Base-by-base conservation (phyloP, 83 land plant genomes). In the Diphasiastrum complanatum region DNA sequence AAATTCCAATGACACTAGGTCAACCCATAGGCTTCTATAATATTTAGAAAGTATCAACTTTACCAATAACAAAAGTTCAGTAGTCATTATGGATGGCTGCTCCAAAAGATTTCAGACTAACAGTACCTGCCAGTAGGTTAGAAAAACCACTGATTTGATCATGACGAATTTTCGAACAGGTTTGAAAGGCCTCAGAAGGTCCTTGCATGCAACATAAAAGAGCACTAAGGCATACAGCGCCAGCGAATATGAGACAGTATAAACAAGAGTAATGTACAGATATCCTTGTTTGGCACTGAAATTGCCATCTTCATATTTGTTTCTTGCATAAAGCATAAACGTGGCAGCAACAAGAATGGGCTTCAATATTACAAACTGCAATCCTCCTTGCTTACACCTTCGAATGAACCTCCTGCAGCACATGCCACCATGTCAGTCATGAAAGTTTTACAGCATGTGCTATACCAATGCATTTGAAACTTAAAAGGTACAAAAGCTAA, bases 51-150 rank as follows among this genome's bases (percentile, higher is more conserved):
- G n/a, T n/a, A n/a, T n/a, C n/a, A n/a, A n/a, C n/a, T n/a, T n/a
- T n/a, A n/a, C n/a, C n/a, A n/a, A n/a, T n/a, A n/a, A n/a, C n/a
- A n/a, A n/a, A n/a, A n/a, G n/a, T n/a, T n/a, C n/a, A n/a, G n/a
- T n/a, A n/a, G n/a, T n/a, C n/a, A n/a, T n/a, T n/a, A n/a, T n/a
- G n/a, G 18, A 14, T 8, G 6, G 18, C 22, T 5, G 8, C 16
- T 50, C 8, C 18, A 20, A 14, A 20, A 14, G 52, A 50, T 8
- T 8, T 14, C 6, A 6, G 22, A 20, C 12, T 5, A 5, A 16
- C 5, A 6, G 19, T 74, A 89, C 99, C 96, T 93, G 99, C 99
- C 99, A 93, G 73, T 89, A 93, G 35, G 99, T 93, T 37, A 93
- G 79, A 60, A 93, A 93, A 26, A 93, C 99, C 16, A 93, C 96